Conservation (phyloP, 257 asterid species). For the Nicotiana noctiflora region DNA sequence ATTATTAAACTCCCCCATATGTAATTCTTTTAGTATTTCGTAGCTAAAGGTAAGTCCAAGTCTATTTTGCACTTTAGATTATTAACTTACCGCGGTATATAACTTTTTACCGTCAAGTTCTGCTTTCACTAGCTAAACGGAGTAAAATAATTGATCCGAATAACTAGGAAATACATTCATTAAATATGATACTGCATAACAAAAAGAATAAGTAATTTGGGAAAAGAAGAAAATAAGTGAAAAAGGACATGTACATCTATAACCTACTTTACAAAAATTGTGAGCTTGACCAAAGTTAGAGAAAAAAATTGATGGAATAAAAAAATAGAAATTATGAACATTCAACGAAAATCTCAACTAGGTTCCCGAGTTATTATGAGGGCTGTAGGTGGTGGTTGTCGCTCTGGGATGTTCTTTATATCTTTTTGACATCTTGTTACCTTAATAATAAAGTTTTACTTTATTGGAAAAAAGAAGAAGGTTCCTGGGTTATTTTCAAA, state of each 20-base stretch:
- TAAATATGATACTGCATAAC: not conserved
- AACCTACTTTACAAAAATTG: not conserved
- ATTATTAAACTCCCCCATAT: not conserved
- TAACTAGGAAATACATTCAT: not conserved
- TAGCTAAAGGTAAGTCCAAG: not conserved
- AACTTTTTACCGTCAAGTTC: not conserved
- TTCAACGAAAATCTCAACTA: not conserved
- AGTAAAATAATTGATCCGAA: not conserved
- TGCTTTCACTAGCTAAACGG: not conserved
- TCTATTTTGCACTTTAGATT: not conserved
- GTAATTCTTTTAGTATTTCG: not conserved
- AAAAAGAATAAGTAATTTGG: not conserved
- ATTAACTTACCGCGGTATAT: not conserved
- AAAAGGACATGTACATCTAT: not conserved
- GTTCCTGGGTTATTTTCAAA: not conserved
- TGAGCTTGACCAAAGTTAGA: not conserved
- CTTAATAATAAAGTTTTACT: no score
- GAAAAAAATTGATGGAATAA: not conserved
- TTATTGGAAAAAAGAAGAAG: not conserved
- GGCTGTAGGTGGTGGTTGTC: no score
- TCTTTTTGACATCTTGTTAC: no score
- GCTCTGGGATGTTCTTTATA: no score
- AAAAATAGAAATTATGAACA: not conserved
- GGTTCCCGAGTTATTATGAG: not conserved
- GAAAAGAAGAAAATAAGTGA: not conserved